These are phyloP conservation scores for Alternaria novae-zelandiae DNA, from an alignment of 2,329 filamentous ascomycete genomes.

Conservation along the genomic window DNA sequence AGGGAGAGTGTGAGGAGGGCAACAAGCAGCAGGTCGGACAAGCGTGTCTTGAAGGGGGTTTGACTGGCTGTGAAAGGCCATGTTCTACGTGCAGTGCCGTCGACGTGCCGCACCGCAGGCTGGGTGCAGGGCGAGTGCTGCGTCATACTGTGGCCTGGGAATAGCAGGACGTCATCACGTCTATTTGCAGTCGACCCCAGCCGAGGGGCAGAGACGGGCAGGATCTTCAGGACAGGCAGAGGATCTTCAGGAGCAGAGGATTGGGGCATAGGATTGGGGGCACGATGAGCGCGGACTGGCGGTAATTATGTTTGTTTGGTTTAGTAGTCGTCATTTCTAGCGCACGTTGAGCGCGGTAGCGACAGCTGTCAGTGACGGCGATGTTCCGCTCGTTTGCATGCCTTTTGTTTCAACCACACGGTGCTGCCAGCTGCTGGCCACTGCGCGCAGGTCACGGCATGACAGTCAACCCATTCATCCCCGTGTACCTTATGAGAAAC, in stretches of 20 bases:
- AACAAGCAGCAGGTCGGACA: constrained; percentile 12
- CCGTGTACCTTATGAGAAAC: constrained; percentile 12
- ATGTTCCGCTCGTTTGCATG: constrained; percentile 18
- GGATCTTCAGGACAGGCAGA: constrained; percentile 1
- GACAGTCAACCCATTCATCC: constrained; percentile 4
- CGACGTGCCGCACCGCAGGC: constrained; percentile 9
- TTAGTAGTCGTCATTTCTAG: background rate
- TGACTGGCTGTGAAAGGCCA: constrained; percentile 15
- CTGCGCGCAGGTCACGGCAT: constrained; percentile 11
- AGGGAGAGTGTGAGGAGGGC: background rate
- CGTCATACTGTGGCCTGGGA: constrained; percentile 7
- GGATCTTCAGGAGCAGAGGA: background rate
- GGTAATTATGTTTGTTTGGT: constrained; percentile 10
- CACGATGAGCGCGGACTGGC: background rate
- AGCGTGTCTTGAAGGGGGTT: constrained; percentile 7
- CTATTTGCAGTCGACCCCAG: constrained; percentile 1
- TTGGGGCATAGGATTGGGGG: background rate
- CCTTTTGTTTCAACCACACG: constrained; percentile 22
- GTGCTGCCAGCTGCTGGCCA: constrained; percentile 8
- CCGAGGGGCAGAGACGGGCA: background rate
- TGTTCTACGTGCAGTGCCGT: constrained; percentile 5
- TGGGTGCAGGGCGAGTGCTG: constrained; percentile 1
- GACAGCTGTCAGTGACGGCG: constrained; percentile 11
- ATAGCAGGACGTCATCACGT: constrained; percentile 8
- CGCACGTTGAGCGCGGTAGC: background rate